Percentiles rank a stretch among this genome's conserved stretches.
Conservation (phyloP, 768 basidiomycete genomes). For the Scleroderma bovista region DNA sequence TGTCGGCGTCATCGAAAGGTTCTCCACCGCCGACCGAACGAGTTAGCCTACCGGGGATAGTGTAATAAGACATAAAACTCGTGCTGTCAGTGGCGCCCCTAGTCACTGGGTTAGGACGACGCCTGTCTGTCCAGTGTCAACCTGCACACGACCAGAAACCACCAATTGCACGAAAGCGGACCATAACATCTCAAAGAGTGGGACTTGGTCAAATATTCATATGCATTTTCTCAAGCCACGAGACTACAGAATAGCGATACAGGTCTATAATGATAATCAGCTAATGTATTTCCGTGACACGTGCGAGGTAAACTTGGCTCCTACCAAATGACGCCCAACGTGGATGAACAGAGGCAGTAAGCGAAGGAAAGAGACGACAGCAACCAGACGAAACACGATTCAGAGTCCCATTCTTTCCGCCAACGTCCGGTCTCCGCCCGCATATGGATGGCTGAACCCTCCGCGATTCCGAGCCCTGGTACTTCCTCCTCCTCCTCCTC, state of each 20-base stretch:
- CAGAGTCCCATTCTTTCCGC: constrained; percentile 79
- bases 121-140: no score
- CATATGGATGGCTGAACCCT: constrained; percentile 31
- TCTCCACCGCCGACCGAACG: no score
- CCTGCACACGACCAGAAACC: no score
- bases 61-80: no score
- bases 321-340: constrained; percentile 34
- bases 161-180: no score
- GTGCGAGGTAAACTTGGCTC: constrained; percentile 10
- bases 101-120: no score
- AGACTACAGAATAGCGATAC: constrained; percentile 31
- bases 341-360: constrained; percentile 10
- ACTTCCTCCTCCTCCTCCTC: constrained; percentile 30
- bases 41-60: no score
- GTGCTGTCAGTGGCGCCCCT: no score
- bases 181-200: background rate
- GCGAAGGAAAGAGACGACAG: constrained; percentile 2
- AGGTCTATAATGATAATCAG: constrained; percentile 27
- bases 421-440: constrained; percentile 68
- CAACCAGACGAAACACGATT: constrained; percentile 12
- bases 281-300: constrained; percentile 21
- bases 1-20: no score
- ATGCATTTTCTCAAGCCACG: constrained; percentile 15
- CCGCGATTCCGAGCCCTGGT: constrained; percentile 26
- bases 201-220: constrained; percentile 23